Evolutionary conservation across 768 basidiomycete genomes (phyloP), one percentile per base, ranked within the genome.

Genomic region (Auricularia sp.): DNA sequence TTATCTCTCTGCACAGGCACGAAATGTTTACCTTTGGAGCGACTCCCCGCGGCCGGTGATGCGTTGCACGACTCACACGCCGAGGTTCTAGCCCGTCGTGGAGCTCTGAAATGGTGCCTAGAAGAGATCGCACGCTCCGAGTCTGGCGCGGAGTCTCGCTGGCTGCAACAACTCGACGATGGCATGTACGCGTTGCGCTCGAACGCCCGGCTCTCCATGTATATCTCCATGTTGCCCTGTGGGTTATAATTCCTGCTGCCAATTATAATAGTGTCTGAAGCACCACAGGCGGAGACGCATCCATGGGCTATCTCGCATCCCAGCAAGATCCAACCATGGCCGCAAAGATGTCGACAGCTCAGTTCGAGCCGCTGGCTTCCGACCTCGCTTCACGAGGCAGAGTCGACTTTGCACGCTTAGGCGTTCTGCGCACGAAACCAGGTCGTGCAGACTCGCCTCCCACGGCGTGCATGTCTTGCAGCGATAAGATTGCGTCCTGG

Each of bases 401-500:
- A 21, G 85, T 90, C 69, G 86, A 90, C 63, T 98, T 96, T 73
- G 69, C 83, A 3, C 78, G 86, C 18, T 76, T 85, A 24, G 89
- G 92, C 4, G 86, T 89, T 8, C 76, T 98, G 56, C 89, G 95
- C 37, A 97, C 96, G 0, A 98, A 98, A 71, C 95, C 95, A 4
- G 96, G 94, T 2, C 85, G 95, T 63, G 89, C 92, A 0, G 95
- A 98, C 71, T 88, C 94, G 0, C 87, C 87, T 0, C 85, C 86
- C 0, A 92, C 95, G 1, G 73, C 83, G 0, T 92, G 83, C 70
- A 91, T 97, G 87, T 92, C 94, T 0, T 98, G 95, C 75, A 92
- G 90, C 68, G 95, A 98, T 73, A 98, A 98, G 75, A 88, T 98
- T 51, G 92, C 93, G 0, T 76, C 82, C 3, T 98, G 94, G 94